These are phyloP conservation scores for Parascedosporium putredinis DNA, from an alignment of 2,329 filamentous ascomycete species.

Conservation along the genomic window DNA sequence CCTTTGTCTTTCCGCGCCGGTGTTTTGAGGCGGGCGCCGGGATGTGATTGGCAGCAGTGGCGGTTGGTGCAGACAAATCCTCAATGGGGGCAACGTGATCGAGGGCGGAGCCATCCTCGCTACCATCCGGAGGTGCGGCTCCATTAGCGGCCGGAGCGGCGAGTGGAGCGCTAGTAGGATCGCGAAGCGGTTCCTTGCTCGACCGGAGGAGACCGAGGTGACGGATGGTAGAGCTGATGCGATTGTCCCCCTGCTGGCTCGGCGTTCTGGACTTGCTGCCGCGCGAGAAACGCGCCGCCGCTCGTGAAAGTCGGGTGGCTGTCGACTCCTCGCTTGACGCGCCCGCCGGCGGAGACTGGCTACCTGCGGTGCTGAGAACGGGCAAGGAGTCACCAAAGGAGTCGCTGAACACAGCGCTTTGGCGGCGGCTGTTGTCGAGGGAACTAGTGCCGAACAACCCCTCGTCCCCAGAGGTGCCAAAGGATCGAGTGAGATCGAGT, in stretches of 20 bases:
- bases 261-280: conserved; percentile 41
- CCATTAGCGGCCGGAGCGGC: conserved; percentile 12
- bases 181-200: conserved; percentile 37
- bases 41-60: conserved; percentile 16
- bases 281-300: conserved; percentile 43
- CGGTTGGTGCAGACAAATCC: too few relatives aligned
- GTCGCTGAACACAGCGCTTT: conserved; percentile 40
- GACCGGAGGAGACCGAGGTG: conserved; percentile 41
- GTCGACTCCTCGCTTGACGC: conserved; percentile 44
- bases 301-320: conserved; percentile 44
- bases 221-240: conserved; percentile 47
- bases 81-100: conserved; percentile 1
- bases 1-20: conserved; percentile 14
- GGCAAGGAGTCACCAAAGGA: conserved; percentile 19
- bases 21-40: conserved; percentile 23
- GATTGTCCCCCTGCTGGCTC: conserved; percentile 48
- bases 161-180: conserved; percentile 13
- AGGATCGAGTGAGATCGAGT: conserved; percentile 39
- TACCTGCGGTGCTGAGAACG: conserved; percentile 26
- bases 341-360: conserved; percentile 11
- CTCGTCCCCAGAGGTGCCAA: conserved; percentile 21
- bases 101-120: conserved; percentile 12
- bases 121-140: conserved; percentile 16
- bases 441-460: conserved; percentile 23
- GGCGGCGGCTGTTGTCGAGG: conserved; percentile 31